Conservation (phyloP, 2,329 filamentous ascomycete genomes). For the Xylariaceae sp. region DNA sequence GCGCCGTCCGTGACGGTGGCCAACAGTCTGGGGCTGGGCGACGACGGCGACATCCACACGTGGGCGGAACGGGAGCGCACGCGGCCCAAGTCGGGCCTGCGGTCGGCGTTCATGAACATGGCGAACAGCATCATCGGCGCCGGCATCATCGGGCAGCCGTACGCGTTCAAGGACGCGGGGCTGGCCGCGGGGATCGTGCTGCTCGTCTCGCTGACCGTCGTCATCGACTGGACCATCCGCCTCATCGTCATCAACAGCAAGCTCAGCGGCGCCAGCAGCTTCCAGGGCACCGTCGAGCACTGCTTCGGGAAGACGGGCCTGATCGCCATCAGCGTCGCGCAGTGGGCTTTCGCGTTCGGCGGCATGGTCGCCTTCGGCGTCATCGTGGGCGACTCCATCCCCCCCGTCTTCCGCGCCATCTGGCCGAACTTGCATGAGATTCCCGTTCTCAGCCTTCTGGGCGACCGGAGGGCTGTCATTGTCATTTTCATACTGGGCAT, state of each 20-base stretch:
- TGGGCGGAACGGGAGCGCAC: conserved; percentile 60
- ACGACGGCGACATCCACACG: conserved; percentile 50
- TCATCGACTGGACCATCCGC: conserved; percentile 96
- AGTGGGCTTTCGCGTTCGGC: conserved; percentile 98
- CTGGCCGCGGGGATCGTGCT: conserved; percentile 80
- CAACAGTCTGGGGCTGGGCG: conserved; percentile 55
- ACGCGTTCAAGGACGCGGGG: conserved; percentile 93
- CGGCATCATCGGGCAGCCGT: conserved; percentile 83
- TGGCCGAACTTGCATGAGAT: conserved; percentile 77
- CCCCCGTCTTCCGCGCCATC: conserved; percentile 81
- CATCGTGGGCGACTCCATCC: conserved; percentile 95
- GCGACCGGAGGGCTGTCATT: conserved; percentile 82
- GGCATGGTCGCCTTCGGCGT: conserved; percentile 99
- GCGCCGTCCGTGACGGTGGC: conserved; percentile 73
- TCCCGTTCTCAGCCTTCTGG: conserved; percentile 81
- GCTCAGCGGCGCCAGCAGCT: conserved; percentile 89
- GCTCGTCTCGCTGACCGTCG: conserved; percentile 77
- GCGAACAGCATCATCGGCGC: conserved; percentile 94
- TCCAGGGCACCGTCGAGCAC: conserved; percentile 93
- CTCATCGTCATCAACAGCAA: conserved; percentile 98
- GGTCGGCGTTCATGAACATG: conserved; percentile 99
- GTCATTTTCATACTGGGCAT: conserved; percentile 84
- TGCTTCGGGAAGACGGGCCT: conserved; percentile 90
- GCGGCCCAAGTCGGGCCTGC: conserved; percentile 83
- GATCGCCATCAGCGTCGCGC: conserved; percentile 85